A percentile compares a stretch with the other conserved stretches of the same genome.
Conservation (phyloP, 2,329 filamentous ascomycete genomes). For the Ceratocystis smalleyi region DNA sequence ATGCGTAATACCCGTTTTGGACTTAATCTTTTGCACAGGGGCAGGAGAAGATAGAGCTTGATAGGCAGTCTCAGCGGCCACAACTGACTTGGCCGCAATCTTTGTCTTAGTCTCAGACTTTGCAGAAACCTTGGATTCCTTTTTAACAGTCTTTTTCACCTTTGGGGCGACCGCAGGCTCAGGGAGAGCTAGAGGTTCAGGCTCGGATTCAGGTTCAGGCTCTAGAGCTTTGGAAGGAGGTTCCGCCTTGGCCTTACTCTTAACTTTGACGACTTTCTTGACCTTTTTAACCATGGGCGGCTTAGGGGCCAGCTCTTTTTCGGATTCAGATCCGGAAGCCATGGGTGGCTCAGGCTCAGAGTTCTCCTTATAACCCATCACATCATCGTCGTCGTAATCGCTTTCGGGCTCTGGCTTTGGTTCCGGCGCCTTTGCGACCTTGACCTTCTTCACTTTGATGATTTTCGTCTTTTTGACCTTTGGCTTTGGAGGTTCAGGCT, state of each 20-base stretch:
- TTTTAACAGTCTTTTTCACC: conserved; percentile 5
- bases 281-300: conserved; percentile 16
- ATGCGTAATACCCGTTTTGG: background rate
- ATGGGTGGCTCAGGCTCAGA: background rate
- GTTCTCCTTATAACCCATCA: background rate
- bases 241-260: conserved; percentile 18
- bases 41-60: background rate
- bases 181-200: background rate
- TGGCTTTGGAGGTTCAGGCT: conserved; percentile 6
- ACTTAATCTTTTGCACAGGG: background rate
- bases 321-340: conserved; percentile 3
- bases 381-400: conserved; percentile 1
- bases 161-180: conserved; percentile 4
- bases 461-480: conserved; percentile 1
- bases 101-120: conserved; percentile 11
- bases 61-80: background rate
- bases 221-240: conserved; percentile 16
- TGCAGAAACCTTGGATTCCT: conserved; percentile 2
- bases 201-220: background rate
- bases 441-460: conserved; percentile 5
- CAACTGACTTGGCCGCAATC: background rate
- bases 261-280: conserved; percentile 15
- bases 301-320: conserved; percentile 19
- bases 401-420: conserved; percentile 7
- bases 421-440: conserved; percentile 6